These are phyloP conservation scores for Chamaecyparis obtusa DNA, from an alignment of 75 land plant genomes.

Conservation along the genomic window DNA sequence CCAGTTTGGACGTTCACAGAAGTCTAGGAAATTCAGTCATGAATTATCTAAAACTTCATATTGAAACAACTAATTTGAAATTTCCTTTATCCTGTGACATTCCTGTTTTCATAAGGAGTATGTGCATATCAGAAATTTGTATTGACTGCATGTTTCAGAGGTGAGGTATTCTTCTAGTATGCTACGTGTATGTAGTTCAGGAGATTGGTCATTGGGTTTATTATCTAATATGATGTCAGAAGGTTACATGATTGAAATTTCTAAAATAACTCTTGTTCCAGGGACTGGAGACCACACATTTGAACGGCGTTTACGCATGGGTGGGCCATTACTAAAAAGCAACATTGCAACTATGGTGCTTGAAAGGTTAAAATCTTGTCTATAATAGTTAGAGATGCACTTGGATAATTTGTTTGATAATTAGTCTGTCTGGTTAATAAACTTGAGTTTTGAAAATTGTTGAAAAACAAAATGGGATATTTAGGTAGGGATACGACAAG, in stretches of 20 bases:
- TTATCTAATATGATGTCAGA: neutral
- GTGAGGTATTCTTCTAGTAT: neutral
- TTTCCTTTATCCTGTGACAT: neutral
- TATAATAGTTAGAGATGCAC: neutral
- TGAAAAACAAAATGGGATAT: neutral
- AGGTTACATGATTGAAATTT: neutral
- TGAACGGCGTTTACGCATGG: constrained; percentile 88
- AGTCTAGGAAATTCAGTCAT: neutral
- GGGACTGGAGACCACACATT: constrained; percentile 98
- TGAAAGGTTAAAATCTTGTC: constrained; percentile 64
- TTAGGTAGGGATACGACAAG: neutral
- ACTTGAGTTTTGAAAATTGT: neutral
- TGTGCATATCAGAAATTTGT: neutral
- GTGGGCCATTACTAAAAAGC: constrained; percentile 86
- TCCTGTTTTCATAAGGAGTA: neutral
- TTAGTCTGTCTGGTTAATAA: neutral
- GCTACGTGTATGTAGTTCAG: neutral
- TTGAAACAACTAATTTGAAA: neutral
- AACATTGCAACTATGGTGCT: constrained; percentile 98
- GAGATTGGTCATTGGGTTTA: neutral
- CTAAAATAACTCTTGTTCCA: constrained; percentile 19
- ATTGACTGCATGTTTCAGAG: neutral
- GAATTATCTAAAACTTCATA: no score
- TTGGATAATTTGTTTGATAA: neutral
- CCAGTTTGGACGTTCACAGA: neutral